A percentile compares a stretch with the other conserved stretches of the same genome.
Conservation (phyloP, 2,329 filamentous ascomycete species). For the Aureobasidium melanogenum region DNA sequence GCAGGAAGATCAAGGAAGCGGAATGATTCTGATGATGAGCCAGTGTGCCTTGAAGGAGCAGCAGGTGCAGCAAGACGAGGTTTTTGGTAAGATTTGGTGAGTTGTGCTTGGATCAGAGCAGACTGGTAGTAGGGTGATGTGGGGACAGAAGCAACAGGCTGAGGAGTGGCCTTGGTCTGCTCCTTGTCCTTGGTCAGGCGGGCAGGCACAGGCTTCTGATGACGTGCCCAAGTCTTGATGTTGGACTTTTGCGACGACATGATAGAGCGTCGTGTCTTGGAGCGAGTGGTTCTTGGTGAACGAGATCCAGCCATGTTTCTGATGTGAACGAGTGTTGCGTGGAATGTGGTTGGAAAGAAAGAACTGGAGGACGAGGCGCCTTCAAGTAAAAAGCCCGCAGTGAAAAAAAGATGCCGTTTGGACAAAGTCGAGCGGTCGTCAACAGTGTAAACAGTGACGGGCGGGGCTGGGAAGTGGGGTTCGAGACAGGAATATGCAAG, state of each 20-base stretch:
- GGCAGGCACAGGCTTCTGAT: constrained; percentile 3
- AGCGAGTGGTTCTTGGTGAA: constrained; percentile 1
- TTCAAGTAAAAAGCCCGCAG: constrained; percentile 10
- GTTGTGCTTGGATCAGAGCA: constrained; percentile 8
- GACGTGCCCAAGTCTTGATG: constrained; percentile 9
- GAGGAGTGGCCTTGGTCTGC: neutral
- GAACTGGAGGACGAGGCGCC: neutral
- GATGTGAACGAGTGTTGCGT: neutral
- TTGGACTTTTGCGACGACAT: constrained; percentile 2
- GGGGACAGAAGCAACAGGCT: neutral
- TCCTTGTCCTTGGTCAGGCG: neutral
- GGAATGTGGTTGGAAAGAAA: constrained; percentile 8
- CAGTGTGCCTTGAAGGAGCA: neutral
- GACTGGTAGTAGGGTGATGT: neutral
- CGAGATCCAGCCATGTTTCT: constrained; percentile 5
- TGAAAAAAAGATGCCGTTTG: constrained; percentile 2
- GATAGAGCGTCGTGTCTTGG: constrained; percentile 9
- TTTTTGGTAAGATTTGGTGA: constrained; percentile 3
- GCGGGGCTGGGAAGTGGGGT: constrained; percentile 12
- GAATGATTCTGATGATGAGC: neutral
- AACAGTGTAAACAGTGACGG: constrained; percentile 12
- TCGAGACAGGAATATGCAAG: constrained; percentile 8
- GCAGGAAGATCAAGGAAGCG: constrained; percentile 13
- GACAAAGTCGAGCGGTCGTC: neutral
- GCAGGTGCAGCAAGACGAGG: neutral